Evolutionary conservation across 1,284 basidiomycete species (phyloP), one percentile per base, ranked within the genome.

Genomic region (Ganoderma multipileum): DNA sequence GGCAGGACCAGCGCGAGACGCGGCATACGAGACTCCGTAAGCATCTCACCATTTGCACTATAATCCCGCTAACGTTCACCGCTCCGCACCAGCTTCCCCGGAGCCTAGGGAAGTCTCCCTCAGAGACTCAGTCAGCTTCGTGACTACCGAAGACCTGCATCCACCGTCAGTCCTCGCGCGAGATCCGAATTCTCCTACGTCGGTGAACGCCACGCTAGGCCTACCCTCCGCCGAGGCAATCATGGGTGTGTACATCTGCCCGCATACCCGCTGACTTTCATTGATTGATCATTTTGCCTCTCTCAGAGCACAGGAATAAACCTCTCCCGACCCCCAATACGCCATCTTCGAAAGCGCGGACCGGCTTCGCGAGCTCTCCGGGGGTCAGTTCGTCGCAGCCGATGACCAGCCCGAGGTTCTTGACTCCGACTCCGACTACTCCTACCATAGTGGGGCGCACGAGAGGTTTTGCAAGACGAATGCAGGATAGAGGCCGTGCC

Each of bases 301-400:
- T 4, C n/a, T 28, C 33, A 58, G 55, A 58, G 30, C 55, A 58
- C 11, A 58, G 55, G 33, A 58, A 58, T 33, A 58, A 58, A 20
- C 55, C 55, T 20, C 55, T 58, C 18, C 55, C 55, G 33, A 58
- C 33, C 20, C 55, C 55, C 2, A 9, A n/a, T 9, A 38, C 55
- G 33, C 28, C 33, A 2, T 23, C 16, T n/a, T 23, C 12, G 18
- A 58, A 38, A 18, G 5, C 52, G 55, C n/a, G 30, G 18, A 18
- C 55, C 18, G 33, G 20, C 11, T 38, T 33, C 33, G 9, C 55
- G 55, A 58, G 55, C 33, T 58, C 33, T 38, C 33, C 55, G 3
- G 33, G 20, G 33, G 33, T 20, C n/a, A 7, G 55, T 5, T 30
- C 55, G 18, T 11, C 18, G 20, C 55, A 11, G 18, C 20, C 30